A percentile compares a stretch with the other conserved stretches of the same genome.
Evolutionary conservation across 176 grass and related monocot species (phyloP).

Genomic region (Aegilops longissima): DNA sequence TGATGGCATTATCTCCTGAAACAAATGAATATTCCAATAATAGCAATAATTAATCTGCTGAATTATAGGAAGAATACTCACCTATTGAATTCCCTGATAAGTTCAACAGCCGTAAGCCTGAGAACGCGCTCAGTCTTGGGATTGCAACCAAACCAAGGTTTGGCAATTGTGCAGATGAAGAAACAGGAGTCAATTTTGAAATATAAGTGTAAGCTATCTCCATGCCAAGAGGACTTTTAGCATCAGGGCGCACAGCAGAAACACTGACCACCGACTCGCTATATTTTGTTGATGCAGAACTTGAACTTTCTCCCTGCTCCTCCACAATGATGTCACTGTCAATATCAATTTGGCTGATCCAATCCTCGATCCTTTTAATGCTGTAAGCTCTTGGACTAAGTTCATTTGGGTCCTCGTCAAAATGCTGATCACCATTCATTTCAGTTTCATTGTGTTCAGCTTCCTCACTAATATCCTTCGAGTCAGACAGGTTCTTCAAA

Average conservation of each 20-base stretch:
- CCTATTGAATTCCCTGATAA: slow-evolving; percentile 85
- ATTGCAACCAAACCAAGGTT: slow-evolving; percentile 71
- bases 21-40: slow-evolving; percentile 8
- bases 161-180: slow-evolving; percentile 68
- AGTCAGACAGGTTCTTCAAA: slow-evolving; percentile 3
- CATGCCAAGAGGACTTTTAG: slow-evolving; percentile 71
- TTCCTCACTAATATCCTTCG: slow-evolving; percentile 34
- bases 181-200: slow-evolving; percentile 74
- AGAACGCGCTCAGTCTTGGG: slow-evolving; percentile 72
- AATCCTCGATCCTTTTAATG: slow-evolving; percentile 81
- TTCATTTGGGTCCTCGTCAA: slow-evolving; percentile 25
- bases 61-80: slow-evolving; percentile 38
- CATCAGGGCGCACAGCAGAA: slow-evolving; percentile 45
- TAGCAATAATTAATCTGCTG: neutral
- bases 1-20: slow-evolving; percentile 8
- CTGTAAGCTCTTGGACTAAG: slow-evolving; percentile 51
- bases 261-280: slow-evolving; percentile 21
- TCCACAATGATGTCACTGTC: slow-evolving; percentile 35
- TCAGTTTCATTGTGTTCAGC: slow-evolving; percentile 13
- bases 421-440: slow-evolving; percentile 10
- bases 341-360: slow-evolving; percentile 80
- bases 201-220: slow-evolving; percentile 89
- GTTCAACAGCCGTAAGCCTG: slow-evolving; percentile 66
- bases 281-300: slow-evolving; percentile 26
- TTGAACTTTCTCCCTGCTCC: slow-evolving; percentile 59